phyloP scores from a whole-genome alignment of 2,329 filamentous ascomycete genomes.

The Trichoderma cornu-damae region DNA sequence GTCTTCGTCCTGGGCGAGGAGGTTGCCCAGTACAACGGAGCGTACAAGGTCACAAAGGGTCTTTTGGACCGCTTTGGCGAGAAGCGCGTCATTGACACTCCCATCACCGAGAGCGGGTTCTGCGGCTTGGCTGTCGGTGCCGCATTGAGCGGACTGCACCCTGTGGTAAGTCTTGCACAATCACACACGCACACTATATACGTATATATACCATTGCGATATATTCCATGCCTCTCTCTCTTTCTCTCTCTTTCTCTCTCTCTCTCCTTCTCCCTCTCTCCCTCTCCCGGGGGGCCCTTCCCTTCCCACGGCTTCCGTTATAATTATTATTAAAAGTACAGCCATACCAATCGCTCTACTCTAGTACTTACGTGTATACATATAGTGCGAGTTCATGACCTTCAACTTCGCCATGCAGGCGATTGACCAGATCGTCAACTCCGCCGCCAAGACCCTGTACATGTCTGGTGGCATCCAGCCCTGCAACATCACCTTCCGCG shows the following conservation, averaged over 20 bases:
- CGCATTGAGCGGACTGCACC: constrained; percentile 88
- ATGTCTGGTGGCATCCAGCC: constrained; percentile 99
- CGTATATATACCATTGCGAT: background rate
- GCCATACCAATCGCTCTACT: background rate
- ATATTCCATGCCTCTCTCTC: background rate
- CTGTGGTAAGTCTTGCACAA: constrained; percentile 65
- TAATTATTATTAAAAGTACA: too few species aligned
- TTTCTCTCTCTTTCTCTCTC: background rate
- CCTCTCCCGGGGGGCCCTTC: too few species aligned
- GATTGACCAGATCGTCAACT: constrained; percentile 99
- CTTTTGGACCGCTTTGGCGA: constrained; percentile 95
- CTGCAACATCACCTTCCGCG: constrained; percentile 99
- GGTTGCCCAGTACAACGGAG: constrained; percentile 99
- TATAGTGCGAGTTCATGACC: constrained; percentile 98
- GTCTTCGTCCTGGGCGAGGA: constrained; percentile 96
- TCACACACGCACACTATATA: background rate
- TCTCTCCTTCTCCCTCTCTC: background rate
- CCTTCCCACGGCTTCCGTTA: background rate
- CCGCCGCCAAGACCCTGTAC: constrained; percentile 97
- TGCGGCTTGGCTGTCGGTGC: constrained; percentile 88
- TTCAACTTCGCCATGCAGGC: constrained; percentile 99
- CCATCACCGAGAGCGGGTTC: constrained; percentile 97
- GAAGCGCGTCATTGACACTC: constrained; percentile 94
- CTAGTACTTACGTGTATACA: too few species aligned
- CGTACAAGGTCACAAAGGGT: constrained; percentile 99